Evolutionary conservation across 2,329 filamentous ascomycete genomes (phyloP).

Genomic region (Peltaster fructicola): DNA sequence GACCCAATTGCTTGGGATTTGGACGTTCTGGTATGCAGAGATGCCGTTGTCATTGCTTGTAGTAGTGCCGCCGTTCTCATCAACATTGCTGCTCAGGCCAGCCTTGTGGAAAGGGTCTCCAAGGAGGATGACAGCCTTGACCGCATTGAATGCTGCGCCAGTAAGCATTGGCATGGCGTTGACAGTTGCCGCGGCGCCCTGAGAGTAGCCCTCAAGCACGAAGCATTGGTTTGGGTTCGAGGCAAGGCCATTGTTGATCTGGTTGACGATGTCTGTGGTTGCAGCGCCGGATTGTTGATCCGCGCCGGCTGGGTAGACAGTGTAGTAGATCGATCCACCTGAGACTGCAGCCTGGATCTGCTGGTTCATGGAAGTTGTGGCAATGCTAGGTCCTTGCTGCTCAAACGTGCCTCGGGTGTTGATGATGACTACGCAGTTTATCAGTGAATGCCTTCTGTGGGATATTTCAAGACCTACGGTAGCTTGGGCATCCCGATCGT

Average conservation of each 20-base stretch:
- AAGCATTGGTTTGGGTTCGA: conserved; percentile 17
- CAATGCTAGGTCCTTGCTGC: conserved; percentile 10
- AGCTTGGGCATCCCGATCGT: too few species aligned
- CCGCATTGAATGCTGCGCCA: conserved; percentile 17
- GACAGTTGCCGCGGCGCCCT: conserved; percentile 21
- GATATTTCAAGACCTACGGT: too few species aligned
- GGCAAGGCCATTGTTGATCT: conserved; percentile 13
- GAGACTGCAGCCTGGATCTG: conserved; percentile 12
- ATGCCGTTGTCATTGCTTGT: conserved; percentile 17
- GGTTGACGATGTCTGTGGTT: conserved; percentile 19
- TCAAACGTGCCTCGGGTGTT: conserved; percentile 14
- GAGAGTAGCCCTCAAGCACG: conserved; percentile 22
- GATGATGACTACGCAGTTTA: too few species aligned
- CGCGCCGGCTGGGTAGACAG: conserved; percentile 17
- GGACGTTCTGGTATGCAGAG: conserved; percentile 2
- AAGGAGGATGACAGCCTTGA: conserved; percentile 21
- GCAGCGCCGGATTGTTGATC: conserved; percentile 14
- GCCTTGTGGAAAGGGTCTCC: conserved; percentile 18
- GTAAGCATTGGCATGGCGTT: conserved; percentile 18
- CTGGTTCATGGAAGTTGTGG: conserved; percentile 20
- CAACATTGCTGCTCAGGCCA: conserved; percentile 20
- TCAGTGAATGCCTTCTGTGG: too few species aligned
- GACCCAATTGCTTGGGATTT: conserved; percentile 19
- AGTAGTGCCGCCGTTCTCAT: conserved; percentile 18
- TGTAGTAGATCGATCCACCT: conserved; percentile 20